Conservation (phyloP, 2,329 filamentous ascomycete genomes). For the Pyricularia grisea region DNA sequence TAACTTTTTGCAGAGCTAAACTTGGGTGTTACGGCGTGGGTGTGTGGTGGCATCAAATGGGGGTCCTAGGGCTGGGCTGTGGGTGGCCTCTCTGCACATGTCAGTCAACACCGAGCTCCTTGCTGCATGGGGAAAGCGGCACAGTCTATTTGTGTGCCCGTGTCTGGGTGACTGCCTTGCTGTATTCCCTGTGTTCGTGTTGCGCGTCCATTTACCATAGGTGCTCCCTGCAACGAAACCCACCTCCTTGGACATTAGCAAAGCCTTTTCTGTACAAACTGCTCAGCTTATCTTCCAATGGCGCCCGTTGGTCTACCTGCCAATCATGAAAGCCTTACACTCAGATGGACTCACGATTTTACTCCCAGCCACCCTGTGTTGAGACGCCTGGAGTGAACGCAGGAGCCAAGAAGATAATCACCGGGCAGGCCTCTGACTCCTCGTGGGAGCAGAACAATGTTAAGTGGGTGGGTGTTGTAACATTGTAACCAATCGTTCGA, state of each 20-base stretch:
- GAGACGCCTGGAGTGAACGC: neutral
- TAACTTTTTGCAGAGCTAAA: neutral
- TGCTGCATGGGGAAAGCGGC: neutral
- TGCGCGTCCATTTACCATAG: neutral
- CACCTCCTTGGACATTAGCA: neutral
- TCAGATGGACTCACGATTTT: neutral
- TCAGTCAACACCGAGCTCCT: neutral
- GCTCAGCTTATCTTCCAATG: neutral
- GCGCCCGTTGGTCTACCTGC: neutral
- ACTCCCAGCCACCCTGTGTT: neutral
- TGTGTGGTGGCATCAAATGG: neutral
- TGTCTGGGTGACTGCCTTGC: too few relatives aligned
- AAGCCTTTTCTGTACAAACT: neutral
- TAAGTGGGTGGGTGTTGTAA: neutral
- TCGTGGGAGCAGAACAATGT: neutral
- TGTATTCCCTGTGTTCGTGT: neutral
- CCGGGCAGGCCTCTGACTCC: neutral
- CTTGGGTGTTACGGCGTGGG: neutral
- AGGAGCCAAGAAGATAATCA: neutral
- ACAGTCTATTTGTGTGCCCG: neutral
- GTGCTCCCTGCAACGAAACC: neutral
- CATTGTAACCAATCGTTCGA: neutral
- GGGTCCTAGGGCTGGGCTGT: neutral
- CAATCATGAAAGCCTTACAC: neutral
- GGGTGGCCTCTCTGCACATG: neutral